phyloP scores from a whole-genome alignment of 768 basidiomycete genomes.

The Leccinum variicolor region DNA sequence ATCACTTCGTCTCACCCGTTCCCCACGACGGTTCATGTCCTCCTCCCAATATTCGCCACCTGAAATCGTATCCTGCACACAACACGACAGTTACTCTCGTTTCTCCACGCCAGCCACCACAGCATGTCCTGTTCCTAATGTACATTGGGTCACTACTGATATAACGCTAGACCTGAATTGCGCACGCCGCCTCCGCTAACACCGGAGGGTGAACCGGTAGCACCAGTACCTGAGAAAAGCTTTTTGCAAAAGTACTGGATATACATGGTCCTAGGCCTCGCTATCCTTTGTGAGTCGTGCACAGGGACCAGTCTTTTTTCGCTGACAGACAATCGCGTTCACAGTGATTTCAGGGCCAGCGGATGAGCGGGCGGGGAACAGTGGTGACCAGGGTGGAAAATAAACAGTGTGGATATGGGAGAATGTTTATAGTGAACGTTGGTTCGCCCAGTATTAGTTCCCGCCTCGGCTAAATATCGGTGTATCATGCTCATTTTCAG shows the following conservation, averaged over 20 bases:
- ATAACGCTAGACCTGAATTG: constrained; percentile 55
- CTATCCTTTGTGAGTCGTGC: constrained; percentile 53
- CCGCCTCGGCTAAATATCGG: constrained; percentile 16
- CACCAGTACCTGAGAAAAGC: constrained; percentile 63
- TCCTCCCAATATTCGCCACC: constrained; percentile 13
- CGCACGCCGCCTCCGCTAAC: constrained; percentile 65
- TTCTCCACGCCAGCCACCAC: constrained; percentile 49
- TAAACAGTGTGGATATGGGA: constrained; percentile 4
- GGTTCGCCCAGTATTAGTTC: constrained; percentile 1
- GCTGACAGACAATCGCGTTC: not conserved
- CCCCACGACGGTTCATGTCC: constrained; percentile 70
- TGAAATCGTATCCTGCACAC: constrained; percentile 27
- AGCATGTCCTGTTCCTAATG: constrained; percentile 38
- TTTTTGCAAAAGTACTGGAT: constrained; percentile 93
- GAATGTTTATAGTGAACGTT: not conserved
- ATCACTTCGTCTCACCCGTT: constrained; percentile 68
- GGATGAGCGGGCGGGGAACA: constrained; percentile 24
- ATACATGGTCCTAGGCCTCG: constrained; percentile 59
- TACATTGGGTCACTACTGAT: constrained; percentile 1
- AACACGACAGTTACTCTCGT: constrained; percentile 56
- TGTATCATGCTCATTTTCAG: constrained; percentile 14
- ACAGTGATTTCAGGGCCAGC: constrained; percentile 29
- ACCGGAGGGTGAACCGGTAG: constrained; percentile 59
- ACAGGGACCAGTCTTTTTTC: not conserved
- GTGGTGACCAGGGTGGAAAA: constrained; percentile 23